phyloP scores from a whole-genome alignment of 2,329 filamentous ascomycete genomes.

The Myriosclerotinia scirpicola region DNA sequence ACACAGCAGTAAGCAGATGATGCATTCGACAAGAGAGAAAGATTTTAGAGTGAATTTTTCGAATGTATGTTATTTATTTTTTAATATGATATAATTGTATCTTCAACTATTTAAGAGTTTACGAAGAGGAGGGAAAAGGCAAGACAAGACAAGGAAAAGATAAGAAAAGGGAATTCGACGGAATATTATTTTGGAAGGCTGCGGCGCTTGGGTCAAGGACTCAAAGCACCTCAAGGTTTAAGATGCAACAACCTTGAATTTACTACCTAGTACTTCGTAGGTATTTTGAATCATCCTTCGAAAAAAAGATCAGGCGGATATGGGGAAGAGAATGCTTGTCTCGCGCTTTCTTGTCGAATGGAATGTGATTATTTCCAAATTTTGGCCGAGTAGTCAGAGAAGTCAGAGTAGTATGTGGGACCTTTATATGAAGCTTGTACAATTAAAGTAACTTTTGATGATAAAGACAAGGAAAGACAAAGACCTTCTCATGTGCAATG shows the following conservation, averaged over 20 bases:
- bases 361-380: neutral
- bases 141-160: neutral
- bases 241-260: neutral
- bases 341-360: constrained; percentile 1
- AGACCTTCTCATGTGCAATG: constrained; percentile 12
- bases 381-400: neutral
- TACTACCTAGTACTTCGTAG: neutral
- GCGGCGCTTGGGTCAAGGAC: constrained; percentile 5
- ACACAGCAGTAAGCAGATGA: constrained; percentile 19
- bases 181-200: constrained; percentile 7
- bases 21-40: constrained; percentile 15
- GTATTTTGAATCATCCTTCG: constrained; percentile 1
- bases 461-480: constrained; percentile 14
- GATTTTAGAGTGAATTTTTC: neutral
- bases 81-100: neutral
- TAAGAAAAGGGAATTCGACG: neutral
- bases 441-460: neutral
- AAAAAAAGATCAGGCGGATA: constrained; percentile 18
- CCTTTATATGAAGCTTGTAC: neutral
- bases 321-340: constrained; percentile 1
- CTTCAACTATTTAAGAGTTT: neutral
- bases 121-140: neutral
- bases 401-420: neutral
- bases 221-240: neutral
- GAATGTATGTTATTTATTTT: constrained; percentile 4